Percentiles rank a stretch among this genome's conserved stretches.
Evolutionary conservation across 306 rosid species (phyloP).

Genomic region (Begonia peltatifolia): DNA sequence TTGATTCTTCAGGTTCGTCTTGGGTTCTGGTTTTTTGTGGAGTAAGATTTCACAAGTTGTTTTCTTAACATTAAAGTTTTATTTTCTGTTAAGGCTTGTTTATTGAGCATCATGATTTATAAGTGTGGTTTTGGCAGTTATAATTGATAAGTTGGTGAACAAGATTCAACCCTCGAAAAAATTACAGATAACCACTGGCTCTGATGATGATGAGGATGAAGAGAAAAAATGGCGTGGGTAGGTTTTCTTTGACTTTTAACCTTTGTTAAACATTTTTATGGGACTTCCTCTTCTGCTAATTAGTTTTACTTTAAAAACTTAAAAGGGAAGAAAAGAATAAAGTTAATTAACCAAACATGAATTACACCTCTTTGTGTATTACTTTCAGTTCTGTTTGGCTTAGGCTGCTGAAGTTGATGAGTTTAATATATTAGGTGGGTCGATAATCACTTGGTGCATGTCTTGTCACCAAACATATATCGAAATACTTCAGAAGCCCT

Average conservation of each 20-base stretch:
- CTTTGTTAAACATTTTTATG: neutral
- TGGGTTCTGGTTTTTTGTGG: neutral
- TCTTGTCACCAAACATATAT: slow-evolving; percentile 82
- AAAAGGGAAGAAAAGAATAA: too few species aligned
- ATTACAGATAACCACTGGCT: slow-evolving; percentile 10
- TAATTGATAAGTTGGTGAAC: slow-evolving; percentile 48
- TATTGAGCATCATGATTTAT: slow-evolving; percentile 5
- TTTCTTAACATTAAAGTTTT: too few species aligned
- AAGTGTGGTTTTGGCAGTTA: slow-evolving; percentile 31
- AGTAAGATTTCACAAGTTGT: neutral
- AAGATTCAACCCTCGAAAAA: slow-evolving; percentile 33
- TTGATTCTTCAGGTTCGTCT: slow-evolving; percentile 78
- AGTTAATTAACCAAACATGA: too few species aligned
- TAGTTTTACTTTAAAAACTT: too few species aligned
- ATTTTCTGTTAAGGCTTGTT: neutral
- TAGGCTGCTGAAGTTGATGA: slow-evolving; percentile 9
- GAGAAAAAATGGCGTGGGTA: slow-evolving; percentile 92
- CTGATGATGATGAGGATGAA: slow-evolving; percentile 44
- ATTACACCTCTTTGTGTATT: too few species aligned
- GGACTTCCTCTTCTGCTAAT: too few species aligned
- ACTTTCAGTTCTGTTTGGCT: neutral
- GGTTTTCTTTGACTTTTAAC: slow-evolving; percentile 10
- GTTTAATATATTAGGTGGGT: slow-evolving; percentile 58
- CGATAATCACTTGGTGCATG: slow-evolving; percentile 82
- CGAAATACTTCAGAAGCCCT: slow-evolving; percentile 88